Evolutionary conservation across 2,329 filamentous ascomycete species (phyloP), one percentile per base, ranked within the genome.

Genomic region (Cyphellophora attinorum): DNA sequence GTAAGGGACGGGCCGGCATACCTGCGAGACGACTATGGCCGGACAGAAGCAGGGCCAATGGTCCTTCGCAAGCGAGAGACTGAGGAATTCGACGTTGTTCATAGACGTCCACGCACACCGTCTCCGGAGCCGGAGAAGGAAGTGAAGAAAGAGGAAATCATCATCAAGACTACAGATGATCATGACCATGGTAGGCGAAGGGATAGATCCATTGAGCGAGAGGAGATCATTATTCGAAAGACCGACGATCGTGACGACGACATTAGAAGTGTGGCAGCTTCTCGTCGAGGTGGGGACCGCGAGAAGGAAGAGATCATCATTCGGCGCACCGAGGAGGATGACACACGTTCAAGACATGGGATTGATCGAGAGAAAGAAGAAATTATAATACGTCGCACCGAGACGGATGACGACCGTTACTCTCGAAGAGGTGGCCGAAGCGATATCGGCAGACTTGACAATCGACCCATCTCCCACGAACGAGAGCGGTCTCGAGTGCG

Each of bases 351-450:
- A n/a, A n/a, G n/a, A n/a, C n/a, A n/a, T n/a, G n/a, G n/a, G n/a
- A n/a, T n/a, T 13, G 41, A 46, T 3, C 31, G 31, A 13, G 43
- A 46, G n/a, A 19, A 39, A 23, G 38, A 46, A 19, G 43, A 46
- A 21, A 49, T 60, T 34, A 50, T 55, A 37, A 61, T 64, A 46
- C 58, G 61, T 32, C 59, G 58, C 38, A 58, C 50, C 29, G 48
- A 52, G n/a, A 40, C 61, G 30, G 61, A 39, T 18, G 19, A 39
- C 12, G 38, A 44, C 12, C 30, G 34, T 8, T 19, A 31, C 37
- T 28, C 37, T 38, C 16, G 44, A 43, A 17, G 46, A 47, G 4
- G 47, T 41, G 40, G 52, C 44, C 37, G 51, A 40, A 4, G 6
- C n/a, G 21, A 25, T 8, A 25, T 25, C 8, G 21, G 21, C 5